Base-by-base conservation (phyloP, 1,284 basidiomycete species). In the Golubevia sp. region DNA sequence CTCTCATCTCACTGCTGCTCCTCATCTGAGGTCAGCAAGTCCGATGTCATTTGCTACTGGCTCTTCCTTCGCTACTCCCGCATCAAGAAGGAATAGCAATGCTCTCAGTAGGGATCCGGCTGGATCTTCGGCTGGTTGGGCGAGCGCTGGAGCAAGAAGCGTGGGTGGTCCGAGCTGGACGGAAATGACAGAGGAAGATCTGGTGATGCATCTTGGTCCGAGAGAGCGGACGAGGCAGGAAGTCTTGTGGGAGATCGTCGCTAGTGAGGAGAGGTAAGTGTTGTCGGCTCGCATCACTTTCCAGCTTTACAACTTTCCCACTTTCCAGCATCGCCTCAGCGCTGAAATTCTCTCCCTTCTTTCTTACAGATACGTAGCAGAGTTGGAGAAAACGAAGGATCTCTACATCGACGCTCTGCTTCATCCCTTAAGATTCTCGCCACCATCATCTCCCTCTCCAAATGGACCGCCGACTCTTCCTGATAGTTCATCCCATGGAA, bases 241-340 rank as follows among this genome's bases (percentile, higher is more conserved):
- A 52, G 76, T 78, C 1, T 59, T 78, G 20, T 78, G 76, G 76
- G 76, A 78, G 59, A 78, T 78, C 24, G 76, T 78, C 3, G 76
- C 76, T 11, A 74, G 72, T 55, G 76, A 78, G 56, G 76, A 78
- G 66, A 58, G 72, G 59, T 61, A 48, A 54, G 54, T 61, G 7
- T 56, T 49, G n/a, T n/a, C n/a, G n/a, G n/a, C n/a, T n/a, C n/a
- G n/a, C n/a, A n/a, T n/a, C n/a, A n/a, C n/a, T n/a, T n/a, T n/a
- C n/a, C n/a, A n/a, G n/a, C n/a, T n/a, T n/a, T n/a, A n/a, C n/a
- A n/a, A n/a, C n/a, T n/a, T n/a, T n/a, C n/a, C 30, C 30, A 34
- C 30, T 11, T 34, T 34, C 30, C 11, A 3, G 4, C 30, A 34
- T 34, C 30, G 30, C 30, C 4, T 34, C 30, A n/a, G n/a, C n/a